Conservation (phyloP, 371 early-diverging fungal species). For the Thermomucor indicae-seudaticae region DNA sequence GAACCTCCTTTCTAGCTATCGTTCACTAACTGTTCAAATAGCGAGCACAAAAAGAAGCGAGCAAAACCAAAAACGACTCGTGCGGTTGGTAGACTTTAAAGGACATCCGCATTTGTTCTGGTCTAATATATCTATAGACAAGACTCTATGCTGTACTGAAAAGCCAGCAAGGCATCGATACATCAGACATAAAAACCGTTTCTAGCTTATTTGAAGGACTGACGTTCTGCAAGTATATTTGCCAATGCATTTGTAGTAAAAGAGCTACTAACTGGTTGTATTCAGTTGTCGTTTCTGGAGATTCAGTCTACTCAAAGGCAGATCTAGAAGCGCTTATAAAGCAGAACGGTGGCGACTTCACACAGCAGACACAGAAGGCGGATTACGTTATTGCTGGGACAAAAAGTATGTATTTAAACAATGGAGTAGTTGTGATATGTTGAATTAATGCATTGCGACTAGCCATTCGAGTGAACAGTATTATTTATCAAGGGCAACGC, state of each 20-base stretch:
- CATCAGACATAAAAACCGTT: slow-evolving; percentile 26
- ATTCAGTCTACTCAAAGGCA: slow-evolving; percentile 35
- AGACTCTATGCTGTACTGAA: slow-evolving; percentile 11
- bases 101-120: too few relatives aligned
- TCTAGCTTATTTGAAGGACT: slow-evolving; percentile 53
- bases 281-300: slow-evolving; percentile 45
- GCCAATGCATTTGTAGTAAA: not conserved
- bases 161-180: slow-evolving; percentile 47
- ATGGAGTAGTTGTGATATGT: not conserved
- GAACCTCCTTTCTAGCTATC: not conserved
- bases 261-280: not conserved
- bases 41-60: slow-evolving; percentile 1
- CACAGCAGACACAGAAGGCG: slow-evolving; percentile 48
- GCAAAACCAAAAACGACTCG: not conserved
- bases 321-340: slow-evolving; percentile 54
- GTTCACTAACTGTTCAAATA: not conserved
- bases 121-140: too few relatives aligned
- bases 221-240: slow-evolving; percentile 49
- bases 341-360: slow-evolving; percentile 59
- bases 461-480: slow-evolving; percentile 45
- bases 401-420: slow-evolving; percentile 19
- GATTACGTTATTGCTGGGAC: slow-evolving; percentile 57
- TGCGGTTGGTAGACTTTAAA: too few relatives aligned
- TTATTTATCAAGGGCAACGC: slow-evolving; percentile 36
- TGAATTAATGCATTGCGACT: not conserved